Base-by-base conservation (phyloP, 495 filamentous ascomycete genomes). In the Aspergillus mulundensis region DNA sequence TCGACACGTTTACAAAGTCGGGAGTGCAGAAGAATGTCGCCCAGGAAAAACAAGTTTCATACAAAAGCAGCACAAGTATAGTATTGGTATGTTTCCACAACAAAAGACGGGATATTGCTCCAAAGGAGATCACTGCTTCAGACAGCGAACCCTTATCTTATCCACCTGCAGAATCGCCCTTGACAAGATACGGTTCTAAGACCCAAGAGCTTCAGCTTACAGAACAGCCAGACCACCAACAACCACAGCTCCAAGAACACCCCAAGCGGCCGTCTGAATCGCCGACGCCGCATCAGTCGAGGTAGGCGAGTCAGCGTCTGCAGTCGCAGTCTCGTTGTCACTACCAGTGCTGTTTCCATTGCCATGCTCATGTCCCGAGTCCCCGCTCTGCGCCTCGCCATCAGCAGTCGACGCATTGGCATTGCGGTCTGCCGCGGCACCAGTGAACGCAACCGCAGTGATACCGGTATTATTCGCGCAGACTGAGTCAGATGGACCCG, bases 391-490 rank as follows among this genome's bases (percentile, higher is more conserved):
- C 1, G 70, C 58, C 14, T 57, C 28, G 0, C 71, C 71, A 1
- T 63, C 55, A 7, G 65, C 15, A 15, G 68, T 70, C 15, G 71
- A 72, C 41, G 68, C 66, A 20, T 74, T 74, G n/a, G 71, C 71
- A 51, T 68, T 70, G 34, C 66, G 68, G n/a, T 60, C 21, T 10
- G 68, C 71, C 16, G 68, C 57, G 10, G 50, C 60, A 5, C 70
- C 68, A 5, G 71, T 65, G 47, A 71, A 70, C 6, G 65, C 11
- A 5, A 59, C 59, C 0, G 69, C 72, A 2, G 57, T 60, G 60
- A 84, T 62, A 28, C 78, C 78, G 30, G 79, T 82, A 41, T 70
- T 72, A 62, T 86, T 86, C 25, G 25, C 3, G 8, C 25, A 28
- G 25, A 28, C 25, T 3, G 25, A 28, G 4, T 28, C 25, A 28